These are phyloP conservation scores for Tetracentron sinense DNA, from an alignment of 164 flowering plant genomes.

Conservation along the genomic window DNA sequence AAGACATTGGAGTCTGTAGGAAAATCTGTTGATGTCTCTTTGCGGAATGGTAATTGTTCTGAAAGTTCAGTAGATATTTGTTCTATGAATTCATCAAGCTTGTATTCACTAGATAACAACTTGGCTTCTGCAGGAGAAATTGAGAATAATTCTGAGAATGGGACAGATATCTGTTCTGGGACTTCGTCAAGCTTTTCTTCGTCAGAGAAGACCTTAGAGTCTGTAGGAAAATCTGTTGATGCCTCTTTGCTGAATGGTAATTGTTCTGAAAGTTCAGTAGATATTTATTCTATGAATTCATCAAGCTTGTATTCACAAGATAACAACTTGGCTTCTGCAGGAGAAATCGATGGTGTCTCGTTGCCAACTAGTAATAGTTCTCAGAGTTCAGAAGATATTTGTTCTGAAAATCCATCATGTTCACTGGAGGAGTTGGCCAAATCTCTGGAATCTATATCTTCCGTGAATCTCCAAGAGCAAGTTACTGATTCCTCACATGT, in stretches of 20 bases:
- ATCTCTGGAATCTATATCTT: slow-evolving; percentile 3
- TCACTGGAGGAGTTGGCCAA: not conserved
- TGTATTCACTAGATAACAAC: no score
- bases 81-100: not conserved
- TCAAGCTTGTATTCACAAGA: not conserved
- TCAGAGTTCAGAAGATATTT: no score
- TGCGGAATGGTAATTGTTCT: not conserved
- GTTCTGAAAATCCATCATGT: not conserved
- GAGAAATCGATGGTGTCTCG: no score
- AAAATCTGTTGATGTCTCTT: not conserved
- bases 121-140: not conserved
- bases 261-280: not conserved
- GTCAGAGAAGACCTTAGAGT: no score
- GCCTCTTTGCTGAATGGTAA: not conserved
- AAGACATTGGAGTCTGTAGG: no score
- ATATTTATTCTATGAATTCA: not conserved
- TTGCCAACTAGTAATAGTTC: no score
- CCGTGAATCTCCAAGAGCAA: not conserved
- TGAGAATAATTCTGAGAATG: no score
- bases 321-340: not conserved
- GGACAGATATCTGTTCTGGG: no score
- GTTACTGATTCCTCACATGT: slow-evolving; percentile 5
- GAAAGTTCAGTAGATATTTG: not conserved
- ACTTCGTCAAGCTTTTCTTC: no score
- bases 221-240: not conserved